Evolutionary conservation across 1,284 basidiomycete genomes (phyloP).

Genomic region (Heterobasidion irregulare): DNA sequence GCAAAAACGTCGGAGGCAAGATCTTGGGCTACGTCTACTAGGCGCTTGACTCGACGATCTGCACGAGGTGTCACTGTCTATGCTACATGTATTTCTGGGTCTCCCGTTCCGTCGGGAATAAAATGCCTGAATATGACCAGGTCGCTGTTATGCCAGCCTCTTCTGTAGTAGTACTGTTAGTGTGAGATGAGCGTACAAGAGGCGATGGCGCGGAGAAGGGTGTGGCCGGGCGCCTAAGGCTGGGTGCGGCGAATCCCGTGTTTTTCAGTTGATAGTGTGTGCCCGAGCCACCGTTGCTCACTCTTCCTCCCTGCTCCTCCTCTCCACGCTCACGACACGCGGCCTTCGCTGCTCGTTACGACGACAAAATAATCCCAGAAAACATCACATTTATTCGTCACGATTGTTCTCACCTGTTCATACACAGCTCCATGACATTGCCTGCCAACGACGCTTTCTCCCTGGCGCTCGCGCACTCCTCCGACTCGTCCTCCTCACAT

Average conservation of each 20-base stretch:
- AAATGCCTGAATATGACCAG: conserved; percentile 1
- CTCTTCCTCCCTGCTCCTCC: no score
- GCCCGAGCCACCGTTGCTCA: no score
- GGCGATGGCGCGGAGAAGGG: no score
- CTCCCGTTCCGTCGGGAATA: background rate
- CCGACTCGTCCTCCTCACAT: conserved; percentile 9
- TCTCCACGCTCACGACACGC: no score
- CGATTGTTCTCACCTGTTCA: background rate
- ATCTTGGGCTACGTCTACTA: conserved; percentile 82
- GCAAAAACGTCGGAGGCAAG: conserved; percentile 96
- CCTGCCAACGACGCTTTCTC: conserved; percentile 47
- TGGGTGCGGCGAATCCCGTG: no score
- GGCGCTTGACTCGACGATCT: conserved; percentile 8
- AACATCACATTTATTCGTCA: background rate
- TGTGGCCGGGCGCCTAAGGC: no score
- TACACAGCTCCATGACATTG: conserved; percentile 26
- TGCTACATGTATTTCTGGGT: background rate
- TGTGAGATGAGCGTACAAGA: no score
- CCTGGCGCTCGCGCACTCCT: conserved; percentile 35
- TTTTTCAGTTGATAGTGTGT: no score
- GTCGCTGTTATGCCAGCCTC: background rate
- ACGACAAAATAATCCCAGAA: no score
- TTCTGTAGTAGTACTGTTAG: background rate
- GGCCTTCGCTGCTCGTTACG: no score
- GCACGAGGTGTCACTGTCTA: background rate